Conservation (phyloP, 371 early-diverging fungal species). For the Mucor piriformis region DNA sequence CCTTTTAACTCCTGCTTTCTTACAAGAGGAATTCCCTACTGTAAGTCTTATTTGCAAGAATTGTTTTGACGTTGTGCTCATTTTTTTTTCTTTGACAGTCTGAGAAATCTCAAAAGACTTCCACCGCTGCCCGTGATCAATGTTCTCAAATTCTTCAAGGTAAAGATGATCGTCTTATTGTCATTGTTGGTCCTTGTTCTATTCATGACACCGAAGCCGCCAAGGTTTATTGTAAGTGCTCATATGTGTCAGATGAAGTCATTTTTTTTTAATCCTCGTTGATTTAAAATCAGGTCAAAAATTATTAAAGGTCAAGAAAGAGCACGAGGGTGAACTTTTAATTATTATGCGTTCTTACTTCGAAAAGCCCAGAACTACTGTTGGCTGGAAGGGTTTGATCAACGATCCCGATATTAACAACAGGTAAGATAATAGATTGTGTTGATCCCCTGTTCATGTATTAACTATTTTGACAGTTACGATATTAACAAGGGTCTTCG, state of each 20-base stretch:
- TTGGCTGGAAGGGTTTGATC: constrained; percentile 95
- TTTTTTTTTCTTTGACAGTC: constrained; percentile 9
- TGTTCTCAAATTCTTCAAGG: constrained; percentile 76
- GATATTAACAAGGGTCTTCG: constrained; percentile 91
- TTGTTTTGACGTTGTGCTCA: neutral
- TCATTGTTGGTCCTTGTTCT: constrained; percentile 94
- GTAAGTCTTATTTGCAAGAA: constrained; percentile 35
- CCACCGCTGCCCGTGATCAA: constrained; percentile 61
- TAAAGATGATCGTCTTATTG: constrained; percentile 81
- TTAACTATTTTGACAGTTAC: constrained; percentile 48
- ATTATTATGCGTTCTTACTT: constrained; percentile 95
- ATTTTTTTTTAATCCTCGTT: neutral
- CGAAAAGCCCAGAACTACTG: constrained; percentile 94
- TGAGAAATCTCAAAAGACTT: constrained; percentile 47
- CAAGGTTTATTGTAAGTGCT: constrained; percentile 69
- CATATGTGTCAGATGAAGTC: neutral
- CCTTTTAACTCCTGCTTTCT: constrained; percentile 59
- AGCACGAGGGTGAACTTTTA: constrained; percentile 63
- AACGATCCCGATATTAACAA: constrained; percentile 89
- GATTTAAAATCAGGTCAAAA: constrained; percentile 39
- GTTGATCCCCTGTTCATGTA: too few relatives aligned
- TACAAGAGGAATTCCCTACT: constrained; percentile 64
- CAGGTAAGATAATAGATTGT: constrained; percentile 38
- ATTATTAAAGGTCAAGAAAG: constrained; percentile 64
- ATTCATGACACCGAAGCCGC: constrained; percentile 88